These are phyloP conservation scores for Podospora tetraspora DNA, from an alignment of 495 filamentous ascomycete genomes.

Conservation along the genomic window DNA sequence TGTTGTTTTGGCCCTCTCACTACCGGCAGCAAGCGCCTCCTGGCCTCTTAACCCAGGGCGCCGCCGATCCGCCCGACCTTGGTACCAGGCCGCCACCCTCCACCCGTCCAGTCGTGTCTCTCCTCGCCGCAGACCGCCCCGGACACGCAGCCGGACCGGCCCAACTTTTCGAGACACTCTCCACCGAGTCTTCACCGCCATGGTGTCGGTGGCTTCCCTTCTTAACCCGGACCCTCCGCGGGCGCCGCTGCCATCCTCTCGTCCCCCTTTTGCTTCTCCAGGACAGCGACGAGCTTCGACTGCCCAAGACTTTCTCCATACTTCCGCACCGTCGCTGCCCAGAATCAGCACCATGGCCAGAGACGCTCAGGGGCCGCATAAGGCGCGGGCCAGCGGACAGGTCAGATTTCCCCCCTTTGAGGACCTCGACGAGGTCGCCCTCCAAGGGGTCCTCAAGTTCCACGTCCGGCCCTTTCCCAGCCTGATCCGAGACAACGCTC, in stretches of 20 bases:
- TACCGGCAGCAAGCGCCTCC: conserved; percentile 32
- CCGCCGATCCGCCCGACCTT: neutral
- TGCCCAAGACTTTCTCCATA: conserved; percentile 22
- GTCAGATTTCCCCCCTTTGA: conserved; percentile 67
- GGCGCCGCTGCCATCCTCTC: conserved; percentile 20
- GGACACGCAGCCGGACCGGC: conserved; percentile 13
- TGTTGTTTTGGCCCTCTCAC: conserved; percentile 13
- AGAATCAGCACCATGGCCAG: conserved; percentile 44
- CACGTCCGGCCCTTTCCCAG: conserved; percentile 58
- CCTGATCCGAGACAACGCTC: conserved; percentile 59
- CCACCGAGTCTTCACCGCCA: conserved; percentile 30
- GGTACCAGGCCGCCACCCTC: conserved; percentile 2
- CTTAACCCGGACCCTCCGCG: conserved; percentile 54
- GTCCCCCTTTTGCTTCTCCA: conserved; percentile 20
- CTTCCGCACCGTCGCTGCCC: conserved; percentile 26
- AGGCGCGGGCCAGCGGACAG: conserved; percentile 53
- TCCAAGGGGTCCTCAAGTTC: conserved; percentile 54
- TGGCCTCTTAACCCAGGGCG: conserved; percentile 26
- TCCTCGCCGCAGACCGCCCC: neutral
- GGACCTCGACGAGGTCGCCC: conserved; percentile 49
- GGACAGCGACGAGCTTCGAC: conserved; percentile 23
- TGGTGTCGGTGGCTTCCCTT: conserved; percentile 54
- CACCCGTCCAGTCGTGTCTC: conserved; percentile 6
- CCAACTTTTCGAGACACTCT: conserved; percentile 21
- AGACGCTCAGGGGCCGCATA: conserved; percentile 54